Conservation (phyloP, 345 rosid genomes). For the Carallia pectinifolia region DNA sequence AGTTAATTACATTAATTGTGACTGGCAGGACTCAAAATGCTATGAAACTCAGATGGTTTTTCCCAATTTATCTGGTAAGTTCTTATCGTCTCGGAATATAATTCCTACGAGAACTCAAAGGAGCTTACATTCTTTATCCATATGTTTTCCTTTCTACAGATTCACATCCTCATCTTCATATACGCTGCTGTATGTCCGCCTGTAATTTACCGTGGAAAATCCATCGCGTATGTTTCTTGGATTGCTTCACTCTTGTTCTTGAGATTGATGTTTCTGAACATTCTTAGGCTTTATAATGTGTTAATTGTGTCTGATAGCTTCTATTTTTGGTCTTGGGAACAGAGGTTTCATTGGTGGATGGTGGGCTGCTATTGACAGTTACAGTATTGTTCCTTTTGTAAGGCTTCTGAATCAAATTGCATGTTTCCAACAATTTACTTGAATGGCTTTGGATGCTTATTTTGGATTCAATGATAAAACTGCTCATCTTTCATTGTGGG, state of each 20-base stretch:
- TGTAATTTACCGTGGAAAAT: slow-evolving; percentile 31
- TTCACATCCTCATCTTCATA: slow-evolving; percentile 34
- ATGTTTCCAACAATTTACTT: not conserved
- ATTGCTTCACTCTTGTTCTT: not conserved
- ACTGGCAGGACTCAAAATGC: slow-evolving; percentile 31
- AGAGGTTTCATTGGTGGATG: slow-evolving; percentile 21
- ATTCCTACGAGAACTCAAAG: not conserved
- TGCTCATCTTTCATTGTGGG: not conserved
- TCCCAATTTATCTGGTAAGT: slow-evolving; percentile 28
- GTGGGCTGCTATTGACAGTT: slow-evolving; percentile 22
- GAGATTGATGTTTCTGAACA: not conserved
- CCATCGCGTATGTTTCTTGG: slow-evolving; percentile 28
- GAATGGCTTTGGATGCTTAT: not conserved
- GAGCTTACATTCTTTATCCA: not conserved
- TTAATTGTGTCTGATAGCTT: slow-evolving; percentile 4
- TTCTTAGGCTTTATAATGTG: not conserved
- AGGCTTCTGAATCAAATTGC: not conserved
- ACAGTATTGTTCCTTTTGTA: slow-evolving; percentile 23
- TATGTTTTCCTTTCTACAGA: slow-evolving; percentile 1
- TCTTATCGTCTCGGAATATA: not conserved
- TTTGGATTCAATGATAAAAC: not conserved
- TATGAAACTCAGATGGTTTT: slow-evolving; percentile 34
- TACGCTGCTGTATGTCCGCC: slow-evolving; percentile 38
- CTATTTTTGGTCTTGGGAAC: slow-evolving; percentile 9
- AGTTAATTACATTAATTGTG: not conserved